A percentile compares a stretch with the other conserved stretches of the same genome.
These are phyloP conservation scores for Vanrija sp. DNA, from an alignment of 1,284 basidiomycete species.

Conservation along the genomic window DNA sequence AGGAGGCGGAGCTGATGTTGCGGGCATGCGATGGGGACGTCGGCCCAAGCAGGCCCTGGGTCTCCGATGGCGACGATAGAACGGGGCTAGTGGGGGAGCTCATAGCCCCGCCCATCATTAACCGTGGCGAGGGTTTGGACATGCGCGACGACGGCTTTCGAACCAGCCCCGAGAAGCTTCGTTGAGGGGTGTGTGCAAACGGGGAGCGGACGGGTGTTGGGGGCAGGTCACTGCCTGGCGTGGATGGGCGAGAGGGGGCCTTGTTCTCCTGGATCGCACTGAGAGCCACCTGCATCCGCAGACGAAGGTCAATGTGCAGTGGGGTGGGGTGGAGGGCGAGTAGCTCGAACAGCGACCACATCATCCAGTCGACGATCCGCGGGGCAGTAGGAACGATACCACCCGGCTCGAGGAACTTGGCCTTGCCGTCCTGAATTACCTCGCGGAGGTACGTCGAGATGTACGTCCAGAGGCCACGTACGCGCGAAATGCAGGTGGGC, in stretches of 20 bases:
- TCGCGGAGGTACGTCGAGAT: constrained; percentile 20
- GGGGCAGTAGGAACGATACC: constrained; percentile 3
- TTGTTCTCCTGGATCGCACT: constrained; percentile 3
- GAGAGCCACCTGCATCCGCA: constrained; percentile 53
- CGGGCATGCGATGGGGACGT: no score
- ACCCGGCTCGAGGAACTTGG: constrained; percentile 13
- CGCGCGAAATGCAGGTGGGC: constrained; percentile 25
- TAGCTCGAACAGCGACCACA: constrained; percentile 70
- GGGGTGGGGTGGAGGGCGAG: constrained; percentile 62
- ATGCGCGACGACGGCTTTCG: no score
- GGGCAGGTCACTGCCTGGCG: not conserved
- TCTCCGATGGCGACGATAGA: no score
- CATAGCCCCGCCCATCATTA: no score
- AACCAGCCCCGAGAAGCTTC: no score
- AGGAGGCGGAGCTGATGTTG: no score
- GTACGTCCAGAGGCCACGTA: constrained; percentile 38
- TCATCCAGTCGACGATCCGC: constrained; percentile 60
- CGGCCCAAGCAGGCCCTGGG: no score
- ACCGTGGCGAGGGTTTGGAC: no score
- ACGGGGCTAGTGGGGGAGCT: no score
- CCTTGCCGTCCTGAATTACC: constrained; percentile 23
- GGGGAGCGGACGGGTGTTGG: not conserved
- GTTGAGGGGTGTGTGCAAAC: not conserved
- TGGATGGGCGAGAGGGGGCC: not conserved
- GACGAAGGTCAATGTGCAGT: constrained; percentile 61